A percentile compares a stretch with the other conserved stretches of the same genome.
Conservation (phyloP, 116 monocot genomes). For the Posidonia oceanica region DNA sequence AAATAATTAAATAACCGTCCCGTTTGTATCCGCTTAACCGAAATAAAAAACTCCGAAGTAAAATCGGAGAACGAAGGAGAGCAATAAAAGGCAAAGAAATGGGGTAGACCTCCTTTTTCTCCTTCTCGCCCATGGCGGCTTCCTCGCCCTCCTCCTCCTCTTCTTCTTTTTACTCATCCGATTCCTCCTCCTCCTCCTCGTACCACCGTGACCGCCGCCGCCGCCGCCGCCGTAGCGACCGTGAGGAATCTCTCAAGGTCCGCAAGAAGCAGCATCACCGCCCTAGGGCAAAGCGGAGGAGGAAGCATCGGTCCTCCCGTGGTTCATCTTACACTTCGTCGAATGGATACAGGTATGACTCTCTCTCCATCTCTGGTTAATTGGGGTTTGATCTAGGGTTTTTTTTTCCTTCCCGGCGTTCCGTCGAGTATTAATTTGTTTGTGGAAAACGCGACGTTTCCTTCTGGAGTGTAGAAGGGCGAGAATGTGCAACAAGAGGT, state of each 20-base stretch:
- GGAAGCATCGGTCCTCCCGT: conserved; percentile 11
- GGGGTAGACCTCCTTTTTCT: background rate
- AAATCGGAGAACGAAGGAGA: no score
- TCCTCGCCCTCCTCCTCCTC: conserved; percentile 16
- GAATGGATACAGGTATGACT: conserved; percentile 12
- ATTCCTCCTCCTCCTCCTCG: conserved; percentile 12
- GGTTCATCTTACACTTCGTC: conserved; percentile 13
- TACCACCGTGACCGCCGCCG: conserved; percentile 10
- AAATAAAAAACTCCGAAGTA: no score
- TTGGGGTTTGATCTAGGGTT: background rate
- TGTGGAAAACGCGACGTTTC: background rate
- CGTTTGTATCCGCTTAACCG: no score
- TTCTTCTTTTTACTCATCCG: conserved; percentile 11
- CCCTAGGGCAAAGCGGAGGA: conserved; percentile 17
- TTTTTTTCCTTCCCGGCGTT: background rate
- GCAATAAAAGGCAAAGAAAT: no score
- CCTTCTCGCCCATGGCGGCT: conserved; percentile 6
- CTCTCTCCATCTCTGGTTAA: background rate
- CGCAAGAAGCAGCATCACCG: conserved; percentile 24
- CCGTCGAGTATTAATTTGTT: background rate
- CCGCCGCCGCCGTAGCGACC: conserved; percentile 9
- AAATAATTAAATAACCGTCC: no score
- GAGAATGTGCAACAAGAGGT: background rate
- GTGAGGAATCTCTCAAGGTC: conserved; percentile 24
- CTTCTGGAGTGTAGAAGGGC: background rate